These are phyloP conservation scores for Kodamaea arcana DNA, from an alignment of 1,139 yeast species.

Conservation along the genomic window DNA sequence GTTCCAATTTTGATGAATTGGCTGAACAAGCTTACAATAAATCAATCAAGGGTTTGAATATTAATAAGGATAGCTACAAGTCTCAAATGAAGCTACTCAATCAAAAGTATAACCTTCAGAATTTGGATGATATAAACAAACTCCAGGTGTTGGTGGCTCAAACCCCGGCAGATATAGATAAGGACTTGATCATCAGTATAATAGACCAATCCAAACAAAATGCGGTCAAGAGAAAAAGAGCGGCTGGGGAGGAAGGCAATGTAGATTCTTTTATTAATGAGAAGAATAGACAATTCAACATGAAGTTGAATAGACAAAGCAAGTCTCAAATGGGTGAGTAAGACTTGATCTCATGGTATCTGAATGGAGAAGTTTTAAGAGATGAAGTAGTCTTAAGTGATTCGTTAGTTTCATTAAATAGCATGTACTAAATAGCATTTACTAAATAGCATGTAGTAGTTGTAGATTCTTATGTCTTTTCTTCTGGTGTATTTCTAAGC, in stretches of 20 bases:
- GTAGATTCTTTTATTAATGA: constrained; percentile 56
- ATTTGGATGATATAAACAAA: constrained; percentile 7
- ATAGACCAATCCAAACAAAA: constrained; percentile 33
- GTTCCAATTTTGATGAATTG: constrained; percentile 44
- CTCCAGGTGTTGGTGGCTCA: constrained; percentile 6
- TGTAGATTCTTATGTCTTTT: too few species aligned
- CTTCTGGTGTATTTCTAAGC: too few species aligned
- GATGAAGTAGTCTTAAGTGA: too few species aligned
- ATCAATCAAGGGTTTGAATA: constrained; percentile 33
- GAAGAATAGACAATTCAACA: constrained; percentile 75
- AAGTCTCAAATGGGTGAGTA: too few species aligned
- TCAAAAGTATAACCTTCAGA: constrained; percentile 10
- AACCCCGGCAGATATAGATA: constrained; percentile 14
- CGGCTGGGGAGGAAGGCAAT: constrained; percentile 27
- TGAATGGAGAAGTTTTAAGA: too few species aligned
- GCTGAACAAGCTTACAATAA: constrained; percentile 56
- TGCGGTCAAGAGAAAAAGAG: constrained; percentile 24
- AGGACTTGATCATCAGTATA: constrained; percentile 28
- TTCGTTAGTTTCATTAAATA: too few species aligned
- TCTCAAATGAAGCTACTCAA: constrained; percentile 22
- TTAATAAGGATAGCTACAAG: constrained; percentile 43
- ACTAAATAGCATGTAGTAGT: too few species aligned
- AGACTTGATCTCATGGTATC: too few species aligned
- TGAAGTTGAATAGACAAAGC: constrained; percentile 59
- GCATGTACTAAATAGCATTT: too few species aligned